Evolutionary conservation across 1,284 basidiomycete species (phyloP).

Genomic region (Thecaphora thlaspeos): DNA sequence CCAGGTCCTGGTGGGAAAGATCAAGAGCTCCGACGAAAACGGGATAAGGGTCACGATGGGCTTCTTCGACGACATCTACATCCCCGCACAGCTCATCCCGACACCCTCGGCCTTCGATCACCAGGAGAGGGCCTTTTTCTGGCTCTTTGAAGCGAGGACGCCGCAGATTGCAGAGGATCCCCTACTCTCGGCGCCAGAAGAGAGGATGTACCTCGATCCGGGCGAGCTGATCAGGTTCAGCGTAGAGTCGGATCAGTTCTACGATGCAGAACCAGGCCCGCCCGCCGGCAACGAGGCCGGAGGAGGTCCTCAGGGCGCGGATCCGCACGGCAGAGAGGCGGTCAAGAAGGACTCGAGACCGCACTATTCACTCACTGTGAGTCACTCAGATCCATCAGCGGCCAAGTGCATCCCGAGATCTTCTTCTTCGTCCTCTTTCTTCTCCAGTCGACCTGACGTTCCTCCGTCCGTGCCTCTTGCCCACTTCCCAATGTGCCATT

Average conservation of each 20-base stretch:
- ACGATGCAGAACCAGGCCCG: conserved; percentile 85
- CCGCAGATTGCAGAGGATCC: conserved; percentile 42
- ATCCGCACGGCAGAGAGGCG: not conserved
- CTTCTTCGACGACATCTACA: conserved; percentile 92
- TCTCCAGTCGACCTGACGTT: not conserved
- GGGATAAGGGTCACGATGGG: conserved; percentile 71
- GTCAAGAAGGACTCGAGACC: conserved; percentile 25
- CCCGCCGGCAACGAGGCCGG: conserved; percentile 22
- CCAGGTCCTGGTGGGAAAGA: conserved; percentile 84
- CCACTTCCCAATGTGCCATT: not conserved
- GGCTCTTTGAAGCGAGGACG: conserved; percentile 57
- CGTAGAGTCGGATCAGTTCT: conserved; percentile 83
- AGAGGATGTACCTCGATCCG: conserved; percentile 81
- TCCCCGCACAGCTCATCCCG: conserved; percentile 68
- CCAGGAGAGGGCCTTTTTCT: conserved; percentile 59
- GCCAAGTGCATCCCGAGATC: no score
- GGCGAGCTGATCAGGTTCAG: conserved; percentile 82
- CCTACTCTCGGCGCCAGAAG: conserved; percentile 57
- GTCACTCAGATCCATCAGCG: not conserved
- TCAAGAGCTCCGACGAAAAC: conserved; percentile 71
- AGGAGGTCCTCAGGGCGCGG: conserved; percentile 5
- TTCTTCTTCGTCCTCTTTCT: no score
- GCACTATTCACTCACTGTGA: conserved; percentile 29
- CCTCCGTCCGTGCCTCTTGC: not conserved
- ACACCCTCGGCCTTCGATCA: conserved; percentile 70